phyloP scores from a whole-genome alignment of 2,329 filamentous ascomycete species.

The Ophiostoma sp. region DNA sequence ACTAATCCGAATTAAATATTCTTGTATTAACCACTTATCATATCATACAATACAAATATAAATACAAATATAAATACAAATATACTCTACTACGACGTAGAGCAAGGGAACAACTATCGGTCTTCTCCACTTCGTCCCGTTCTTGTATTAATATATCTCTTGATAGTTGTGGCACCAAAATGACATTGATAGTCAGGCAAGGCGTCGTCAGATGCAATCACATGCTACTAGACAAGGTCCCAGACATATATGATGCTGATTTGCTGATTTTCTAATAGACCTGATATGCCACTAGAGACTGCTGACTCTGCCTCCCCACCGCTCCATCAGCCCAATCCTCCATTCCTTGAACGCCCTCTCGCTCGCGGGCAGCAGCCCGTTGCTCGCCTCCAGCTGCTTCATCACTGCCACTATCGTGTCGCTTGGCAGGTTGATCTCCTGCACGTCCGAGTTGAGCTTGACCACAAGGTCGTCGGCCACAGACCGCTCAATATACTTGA shows the following conservation, averaged over 20 bases:
- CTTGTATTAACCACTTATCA: no score
- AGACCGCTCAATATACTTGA: slow-evolving; percentile 38
- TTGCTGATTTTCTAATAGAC: background rate
- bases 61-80: no score
- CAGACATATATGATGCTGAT: background rate
- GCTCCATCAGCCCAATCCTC: slow-evolving; percentile 58
- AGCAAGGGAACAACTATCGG: no score
- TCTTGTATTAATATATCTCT: no score
- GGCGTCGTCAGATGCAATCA: background rate
- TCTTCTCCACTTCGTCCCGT: no score
- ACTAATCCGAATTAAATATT: no score
- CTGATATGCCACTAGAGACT: background rate
- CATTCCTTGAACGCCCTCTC: slow-evolving; percentile 60
- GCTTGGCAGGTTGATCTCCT: slow-evolving; percentile 52
- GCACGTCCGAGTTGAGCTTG: slow-evolving; percentile 49
- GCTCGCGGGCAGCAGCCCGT: slow-evolving; percentile 46
- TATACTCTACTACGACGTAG: no score
- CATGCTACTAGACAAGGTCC: background rate
- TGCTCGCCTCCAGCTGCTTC: slow-evolving; percentile 44
- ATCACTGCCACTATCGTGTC: slow-evolving; percentile 45
- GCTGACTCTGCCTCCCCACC: slow-evolving; percentile 36
- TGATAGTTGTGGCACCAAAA: no score
- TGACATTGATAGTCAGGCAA: background rate
- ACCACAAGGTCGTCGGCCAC: slow-evolving; percentile 48
- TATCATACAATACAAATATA: no score